A percentile compares a stretch with the other conserved stretches of the same genome.
Evolutionary conservation across 768 basidiomycete genomes (phyloP).

Genomic region (Russula griseocarnosa): DNA sequence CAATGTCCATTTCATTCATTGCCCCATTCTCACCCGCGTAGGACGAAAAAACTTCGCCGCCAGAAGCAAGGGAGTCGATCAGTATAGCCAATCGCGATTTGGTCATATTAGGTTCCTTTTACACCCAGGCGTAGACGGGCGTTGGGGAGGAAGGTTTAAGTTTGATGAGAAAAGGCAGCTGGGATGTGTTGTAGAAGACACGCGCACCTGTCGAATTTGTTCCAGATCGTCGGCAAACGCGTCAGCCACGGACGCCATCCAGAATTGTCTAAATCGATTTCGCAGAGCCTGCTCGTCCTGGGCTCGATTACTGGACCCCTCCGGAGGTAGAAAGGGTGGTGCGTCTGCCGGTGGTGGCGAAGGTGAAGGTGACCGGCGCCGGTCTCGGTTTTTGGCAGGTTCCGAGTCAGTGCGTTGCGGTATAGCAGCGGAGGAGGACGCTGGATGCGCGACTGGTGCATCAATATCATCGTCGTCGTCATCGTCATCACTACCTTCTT

Average conservation of each 20-base stretch:
- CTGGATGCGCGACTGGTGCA: conserved; percentile 7
- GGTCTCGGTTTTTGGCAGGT: conserved; percentile 11
- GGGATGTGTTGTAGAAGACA: background rate
- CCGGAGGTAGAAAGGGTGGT: conserved; percentile 54
- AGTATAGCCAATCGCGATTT: conserved; percentile 65
- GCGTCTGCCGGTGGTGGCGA: conserved; percentile 38
- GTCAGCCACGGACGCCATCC: conserved; percentile 81
- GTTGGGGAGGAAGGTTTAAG: conserved; percentile 28
- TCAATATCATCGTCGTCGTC: conserved; percentile 2
- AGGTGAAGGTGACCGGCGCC: conserved; percentile 33
- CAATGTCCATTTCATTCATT: conserved; percentile 73
- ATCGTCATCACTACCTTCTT: conserved; percentile 6
- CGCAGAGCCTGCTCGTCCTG: conserved; percentile 53
- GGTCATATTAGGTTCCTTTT: conserved; percentile 63
- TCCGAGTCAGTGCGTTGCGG: background rate
- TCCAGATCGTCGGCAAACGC: conserved; percentile 84
- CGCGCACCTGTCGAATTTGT: conserved; percentile 67
- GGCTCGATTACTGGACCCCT: conserved; percentile 33
- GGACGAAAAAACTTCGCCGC: conserved; percentile 63
- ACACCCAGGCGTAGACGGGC: background rate
- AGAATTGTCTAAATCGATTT: conserved; percentile 73
- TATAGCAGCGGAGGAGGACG: background rate
- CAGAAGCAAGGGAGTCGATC: conserved; percentile 78
- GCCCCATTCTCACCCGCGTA: conserved; percentile 31
- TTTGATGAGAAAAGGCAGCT: background rate